Evolutionary conservation across 2,329 filamentous ascomycete species (phyloP), one percentile per base, ranked within the genome.

Genomic region (Coniochaeta sp.): DNA sequence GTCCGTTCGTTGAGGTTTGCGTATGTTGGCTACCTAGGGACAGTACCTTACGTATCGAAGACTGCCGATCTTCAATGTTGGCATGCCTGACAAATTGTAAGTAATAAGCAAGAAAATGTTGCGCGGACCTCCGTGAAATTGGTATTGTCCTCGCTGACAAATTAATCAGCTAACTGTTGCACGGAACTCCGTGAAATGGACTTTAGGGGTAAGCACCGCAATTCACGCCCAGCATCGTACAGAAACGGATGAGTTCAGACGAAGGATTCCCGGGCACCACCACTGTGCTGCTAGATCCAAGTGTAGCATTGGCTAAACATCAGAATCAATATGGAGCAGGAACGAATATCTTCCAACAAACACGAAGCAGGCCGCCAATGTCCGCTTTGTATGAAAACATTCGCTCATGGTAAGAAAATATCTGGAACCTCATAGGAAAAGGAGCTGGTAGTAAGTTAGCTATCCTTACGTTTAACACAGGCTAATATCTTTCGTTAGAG

Each of bases 401-500:
- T 54, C 16, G 50, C 50, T 54, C 50, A 32, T 30, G 50, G 50
- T 54, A 32, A 19, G 50, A 24, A 54, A 24, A 17, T 32, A 17
- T 30, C 50, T 28, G 28, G 22, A 17, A n/a, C 7, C 24, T 28
- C 32, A 19, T 38, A 40, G 17, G 34, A 38, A 38, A 38, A 12
- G 14, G 9, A 32, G 30, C 30, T 9, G 9, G 30, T 32, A 32
- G 30, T 32, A 9, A 32, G 30, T 32, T 32, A 14, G 34, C 34
- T 38, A 38, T 38, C 34, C 9, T 38, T 38, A 38, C 14, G 34
- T 38, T 19, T 44, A 19, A 6, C 40, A 14, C 36, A 32, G 5
- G 30, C 55, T 57, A 38, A 57, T 57, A 32, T 32, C 4, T 30
- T 54, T 32, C n/a, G n/a, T 55, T 60, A 61, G 59, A 58, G 42